phyloP scores from a whole-genome alignment of 2,329 filamentous ascomycete genomes.

The Atkinsonella texensis region DNA sequence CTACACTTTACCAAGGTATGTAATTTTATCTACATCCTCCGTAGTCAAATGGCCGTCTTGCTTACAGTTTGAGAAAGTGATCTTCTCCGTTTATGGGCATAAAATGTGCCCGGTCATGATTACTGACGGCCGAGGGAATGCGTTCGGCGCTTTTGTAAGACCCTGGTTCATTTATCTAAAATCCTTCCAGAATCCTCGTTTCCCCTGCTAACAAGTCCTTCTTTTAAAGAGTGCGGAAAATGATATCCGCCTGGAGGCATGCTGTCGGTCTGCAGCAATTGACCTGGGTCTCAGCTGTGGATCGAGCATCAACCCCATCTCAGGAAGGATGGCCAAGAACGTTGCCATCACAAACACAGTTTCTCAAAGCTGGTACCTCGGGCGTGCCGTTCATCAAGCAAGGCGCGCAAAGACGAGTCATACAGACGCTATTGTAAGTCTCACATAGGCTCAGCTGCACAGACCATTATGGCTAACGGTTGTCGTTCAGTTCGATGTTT shows the following conservation, averaged over 20 bases:
- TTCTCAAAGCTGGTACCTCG: conserved; percentile 23
- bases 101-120: conserved; percentile 24
- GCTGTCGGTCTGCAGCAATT: conserved; percentile 23
- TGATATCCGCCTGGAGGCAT: conserved; percentile 21
- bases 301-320: conserved; percentile 21
- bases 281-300: conserved; percentile 27
- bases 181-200: background rate
- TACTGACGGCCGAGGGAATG: conserved; percentile 25
- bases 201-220: background rate
- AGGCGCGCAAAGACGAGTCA: conserved; percentile 16
- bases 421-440: conserved; percentile 17
- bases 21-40: no score
- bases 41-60: no score
- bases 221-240: conserved; percentile 19
- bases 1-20: conserved; percentile 24
- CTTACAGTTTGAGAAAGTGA: conserved; percentile 14
- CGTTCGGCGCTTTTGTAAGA: conserved; percentile 20
- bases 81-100: conserved; percentile 26
- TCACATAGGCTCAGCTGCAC: no score
- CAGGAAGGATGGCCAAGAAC: conserved; percentile 10
- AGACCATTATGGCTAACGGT: no score
- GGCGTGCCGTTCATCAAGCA: conserved; percentile 19
- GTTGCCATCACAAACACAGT: conserved; percentile 15
- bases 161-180: no score
- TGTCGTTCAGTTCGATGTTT: conserved; percentile 15